Evolutionary conservation across 345 rosid genomes (phyloP), one percentile per base, ranked within the genome.

Genomic region (Passiflora organensis): DNA sequence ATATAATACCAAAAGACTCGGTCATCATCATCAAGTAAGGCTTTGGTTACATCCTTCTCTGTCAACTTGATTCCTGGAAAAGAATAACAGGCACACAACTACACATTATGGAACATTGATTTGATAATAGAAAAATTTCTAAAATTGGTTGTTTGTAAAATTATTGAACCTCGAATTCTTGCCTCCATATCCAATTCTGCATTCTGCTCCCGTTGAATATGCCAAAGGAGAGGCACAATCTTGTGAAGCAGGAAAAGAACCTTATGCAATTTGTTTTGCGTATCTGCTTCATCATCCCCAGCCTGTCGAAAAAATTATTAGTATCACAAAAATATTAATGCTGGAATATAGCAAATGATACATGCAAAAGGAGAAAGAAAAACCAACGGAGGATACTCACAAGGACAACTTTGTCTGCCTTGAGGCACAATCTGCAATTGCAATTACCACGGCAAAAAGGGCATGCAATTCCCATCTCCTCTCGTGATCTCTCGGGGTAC

Each of bases 391-490:
- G 38, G 61, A 49, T 52, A 46, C 70, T 5, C 45, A 80, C 85
- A 74, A 23, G 52, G 38, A 59, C 28, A 45, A 52, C 53, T 37
- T 70, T 51, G 25, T 61, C 69, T 68, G 74, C 65, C 63, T 67
- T 72, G 50, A 80, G 75, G 78, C 85, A 80, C 32, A 56, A 23
- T 64, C 79, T 74, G 68, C 82, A 80, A 70, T 80, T 80, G 56
- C 85, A 80, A 64, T 72, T 64, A 58, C 78, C 72, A 16, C 56
- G 59, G 53, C 85, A 80, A 64, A 77, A 80, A 17, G 85, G 85
- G 53, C 85, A 80, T n/a, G 75, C 76, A 51, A 50, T 51, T 53
- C 46, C 74, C 42, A 77, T 11, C 16, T 76, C 79, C 45, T 76
- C 72, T 43, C 55, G 68, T 62, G 70, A 69, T 72, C 64, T 72